Conservation (phyloP, 2,329 filamentous ascomycete species). For the Ceratocystis huliohia region DNA sequence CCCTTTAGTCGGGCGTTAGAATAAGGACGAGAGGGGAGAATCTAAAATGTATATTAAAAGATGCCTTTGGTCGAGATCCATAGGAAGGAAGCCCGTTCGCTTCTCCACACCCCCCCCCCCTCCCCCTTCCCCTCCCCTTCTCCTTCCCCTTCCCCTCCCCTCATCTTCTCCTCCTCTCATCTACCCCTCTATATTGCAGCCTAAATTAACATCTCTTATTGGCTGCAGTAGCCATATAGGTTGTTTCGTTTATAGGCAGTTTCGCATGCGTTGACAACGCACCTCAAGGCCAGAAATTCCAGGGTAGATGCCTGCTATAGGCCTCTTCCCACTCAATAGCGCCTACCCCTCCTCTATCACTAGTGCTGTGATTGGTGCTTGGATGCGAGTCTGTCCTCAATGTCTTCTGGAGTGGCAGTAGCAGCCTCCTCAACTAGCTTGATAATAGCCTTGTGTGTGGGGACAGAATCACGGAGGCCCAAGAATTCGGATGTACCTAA, state of each 20-base stretch:
- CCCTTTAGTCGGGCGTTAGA: neutral
- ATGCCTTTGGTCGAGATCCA: neutral
- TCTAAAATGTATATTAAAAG: neutral
- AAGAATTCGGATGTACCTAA: constrained; percentile 35
- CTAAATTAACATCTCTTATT: neutral
- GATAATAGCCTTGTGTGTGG: constrained; percentile 33
- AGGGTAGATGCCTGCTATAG: neutral
- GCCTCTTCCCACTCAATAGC: neutral
- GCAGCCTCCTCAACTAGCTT: constrained; percentile 31
- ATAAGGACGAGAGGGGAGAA: neutral
- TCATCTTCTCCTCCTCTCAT: too few species aligned
- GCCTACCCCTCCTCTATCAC: neutral
- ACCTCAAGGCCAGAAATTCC: neutral
- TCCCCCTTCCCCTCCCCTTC: neutral
- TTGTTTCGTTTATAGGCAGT: neutral
- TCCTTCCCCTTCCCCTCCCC: neutral
- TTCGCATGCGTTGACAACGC: constrained; percentile 11
- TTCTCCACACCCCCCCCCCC: neutral
- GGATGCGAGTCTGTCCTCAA: constrained; percentile 13
- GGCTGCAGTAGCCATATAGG: neutral
- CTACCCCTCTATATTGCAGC: neutral
- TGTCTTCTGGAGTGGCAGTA: constrained; percentile 10
- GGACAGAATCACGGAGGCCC: constrained; percentile 27
- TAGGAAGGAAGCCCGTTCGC: neutral
- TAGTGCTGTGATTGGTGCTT: constrained; percentile 5